Evolutionary conservation across 1,284 basidiomycete species (phyloP).

Genomic region (Taiwanofungus camphoratus): DNA sequence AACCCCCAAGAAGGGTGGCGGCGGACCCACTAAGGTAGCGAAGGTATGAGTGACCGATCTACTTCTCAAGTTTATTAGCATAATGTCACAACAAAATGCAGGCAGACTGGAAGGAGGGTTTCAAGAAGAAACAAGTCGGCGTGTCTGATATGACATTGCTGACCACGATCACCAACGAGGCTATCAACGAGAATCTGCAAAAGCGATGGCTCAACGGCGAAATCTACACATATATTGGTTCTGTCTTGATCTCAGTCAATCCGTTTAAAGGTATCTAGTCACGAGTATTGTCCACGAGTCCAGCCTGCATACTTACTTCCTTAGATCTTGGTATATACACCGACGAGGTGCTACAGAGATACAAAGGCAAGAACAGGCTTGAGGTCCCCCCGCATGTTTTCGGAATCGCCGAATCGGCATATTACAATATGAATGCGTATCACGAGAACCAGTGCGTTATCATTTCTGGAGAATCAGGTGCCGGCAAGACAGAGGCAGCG

Average conservation of each 20-base stretch:
- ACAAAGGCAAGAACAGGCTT: constrained; percentile 96
- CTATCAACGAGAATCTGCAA: constrained; percentile 96
- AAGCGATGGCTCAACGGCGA: constrained; percentile 94
- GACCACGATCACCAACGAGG: constrained; percentile 96
- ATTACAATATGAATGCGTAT: constrained; percentile 99
- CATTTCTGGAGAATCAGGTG: constrained; percentile 98
- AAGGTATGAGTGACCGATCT: constrained; percentile 46
- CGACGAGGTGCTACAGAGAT: constrained; percentile 79
- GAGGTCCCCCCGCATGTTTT: constrained; percentile 99
- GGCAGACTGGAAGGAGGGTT: constrained; percentile 98
- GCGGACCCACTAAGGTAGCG: constrained; percentile 57
- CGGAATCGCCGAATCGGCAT: constrained; percentile 92
- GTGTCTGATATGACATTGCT: constrained; percentile 99
- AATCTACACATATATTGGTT: constrained; percentile 99
- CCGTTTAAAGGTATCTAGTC: constrained; percentile 79
- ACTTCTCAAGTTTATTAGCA: not conserved
- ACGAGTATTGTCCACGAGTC: not conserved
- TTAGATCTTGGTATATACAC: constrained; percentile 96
- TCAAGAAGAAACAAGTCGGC: constrained; percentile 97
- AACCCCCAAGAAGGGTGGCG: constrained; percentile 52
- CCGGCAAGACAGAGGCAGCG: constrained; percentile 95
- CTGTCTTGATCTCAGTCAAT: constrained; percentile 97
- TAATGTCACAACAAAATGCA: constrained; percentile 25
- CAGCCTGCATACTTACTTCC: not conserved
- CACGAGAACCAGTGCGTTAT: constrained; percentile 99